Percentiles rank a stretch among this genome's conserved stretches.
Conservation (phyloP, 495 filamentous ascomycete species). For the Astrocystis sublimbata region DNA sequence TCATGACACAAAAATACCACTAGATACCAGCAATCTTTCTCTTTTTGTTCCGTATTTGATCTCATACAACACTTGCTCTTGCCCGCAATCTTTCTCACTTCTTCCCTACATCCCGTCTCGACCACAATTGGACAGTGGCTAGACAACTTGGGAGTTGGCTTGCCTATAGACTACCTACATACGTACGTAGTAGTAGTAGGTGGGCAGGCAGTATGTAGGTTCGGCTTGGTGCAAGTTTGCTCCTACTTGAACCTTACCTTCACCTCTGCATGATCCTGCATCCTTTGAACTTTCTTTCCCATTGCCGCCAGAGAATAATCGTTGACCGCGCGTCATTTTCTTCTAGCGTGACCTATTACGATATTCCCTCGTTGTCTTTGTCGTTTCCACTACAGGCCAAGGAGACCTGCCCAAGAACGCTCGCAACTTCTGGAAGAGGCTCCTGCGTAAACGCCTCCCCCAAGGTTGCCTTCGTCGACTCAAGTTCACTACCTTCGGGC, state of each 20-base stretch:
- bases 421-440: slow-evolving; percentile 77
- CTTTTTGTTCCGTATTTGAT: no score
- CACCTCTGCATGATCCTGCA: not conserved
- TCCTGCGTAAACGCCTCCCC: slow-evolving; percentile 76
- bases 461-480: slow-evolving; percentile 65
- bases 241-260: not conserved
- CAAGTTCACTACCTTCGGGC: slow-evolving; percentile 80
- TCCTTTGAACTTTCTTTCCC: not conserved
- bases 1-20: not conserved
- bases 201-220: not conserved
- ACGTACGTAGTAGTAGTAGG: no score
- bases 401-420: slow-evolving; percentile 87
- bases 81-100: not conserved
- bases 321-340: slow-evolving; percentile 17
- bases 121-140: not conserved
- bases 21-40: no score
- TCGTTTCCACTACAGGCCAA: slow-evolving; percentile 90
- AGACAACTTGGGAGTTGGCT: not conserved
- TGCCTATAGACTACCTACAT: not conserved
- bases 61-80: not conserved
- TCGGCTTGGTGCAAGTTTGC: not conserved
- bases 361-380: slow-evolving; percentile 69
- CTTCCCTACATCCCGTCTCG: not conserved
- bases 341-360: slow-evolving; percentile 47
- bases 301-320: not conserved